Evolutionary conservation across 1,284 basidiomycete species (phyloP).

Genomic region (Chondrostereum purpureum): DNA sequence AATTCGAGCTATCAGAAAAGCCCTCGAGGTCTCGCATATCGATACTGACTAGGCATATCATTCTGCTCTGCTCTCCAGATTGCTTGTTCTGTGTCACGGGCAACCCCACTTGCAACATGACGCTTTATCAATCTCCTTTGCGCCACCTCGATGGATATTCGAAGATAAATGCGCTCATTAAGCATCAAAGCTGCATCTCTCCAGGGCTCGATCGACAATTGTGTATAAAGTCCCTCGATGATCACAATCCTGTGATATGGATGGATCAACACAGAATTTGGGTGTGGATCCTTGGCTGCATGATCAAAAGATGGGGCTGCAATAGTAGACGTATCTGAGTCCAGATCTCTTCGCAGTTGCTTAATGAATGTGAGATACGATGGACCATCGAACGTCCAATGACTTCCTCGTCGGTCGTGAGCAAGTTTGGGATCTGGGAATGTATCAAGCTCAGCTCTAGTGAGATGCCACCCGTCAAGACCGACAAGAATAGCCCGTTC

Average conservation of each 20-base stretch:
- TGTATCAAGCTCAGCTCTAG: conserved; percentile 58
- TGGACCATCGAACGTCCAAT: conserved; percentile 66
- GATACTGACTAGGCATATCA: conserved; percentile 65
- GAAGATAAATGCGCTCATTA: conserved; percentile 77
- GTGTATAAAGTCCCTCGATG: conserved; percentile 81
- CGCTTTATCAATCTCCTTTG: conserved; percentile 61
- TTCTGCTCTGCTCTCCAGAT: conserved; percentile 66
- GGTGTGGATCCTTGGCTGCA: conserved; percentile 58
- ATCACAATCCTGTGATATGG: conserved; percentile 70
- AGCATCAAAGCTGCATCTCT: conserved; percentile 54
- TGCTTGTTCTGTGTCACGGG: conserved; percentile 60
- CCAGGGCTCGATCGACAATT: conserved; percentile 74
- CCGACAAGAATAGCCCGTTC: conserved; percentile 54
- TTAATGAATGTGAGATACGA: conserved; percentile 63
- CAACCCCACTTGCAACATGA: conserved; percentile 73
- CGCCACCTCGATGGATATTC: conserved; percentile 56
- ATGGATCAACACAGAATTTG: conserved; percentile 48
- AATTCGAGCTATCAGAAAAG: too few relatives aligned
- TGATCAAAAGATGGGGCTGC: conserved; percentile 74
- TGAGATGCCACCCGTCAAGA: conserved; percentile 83
- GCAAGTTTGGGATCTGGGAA: conserved; percentile 69
- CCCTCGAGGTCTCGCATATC: neutral
- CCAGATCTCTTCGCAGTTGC: conserved; percentile 38
- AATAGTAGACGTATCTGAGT: conserved; percentile 26
- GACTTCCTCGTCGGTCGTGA: conserved; percentile 58